Conservation (phyloP, 2,329 filamentous ascomycete genomes). For the Fusarium continuum region DNA sequence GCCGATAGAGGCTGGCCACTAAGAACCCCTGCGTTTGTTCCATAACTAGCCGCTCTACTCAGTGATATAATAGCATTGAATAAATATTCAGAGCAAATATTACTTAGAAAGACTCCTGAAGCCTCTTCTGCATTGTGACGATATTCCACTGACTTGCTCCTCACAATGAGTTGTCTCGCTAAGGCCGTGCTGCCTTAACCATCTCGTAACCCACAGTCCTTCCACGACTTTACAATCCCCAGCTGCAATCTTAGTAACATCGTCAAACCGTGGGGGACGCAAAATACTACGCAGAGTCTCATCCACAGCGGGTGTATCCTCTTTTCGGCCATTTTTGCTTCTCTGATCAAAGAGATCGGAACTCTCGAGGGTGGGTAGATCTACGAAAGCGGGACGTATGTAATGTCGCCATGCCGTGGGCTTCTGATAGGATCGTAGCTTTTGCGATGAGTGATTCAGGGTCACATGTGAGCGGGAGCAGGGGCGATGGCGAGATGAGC, state of each 20-base stretch:
- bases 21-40: constrained; percentile 23
- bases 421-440: constrained; percentile 20
- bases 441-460: constrained; percentile 1
- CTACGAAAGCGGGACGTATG: constrained; percentile 22
- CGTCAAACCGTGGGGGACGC: background rate
- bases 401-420: constrained; percentile 17
- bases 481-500: constrained; percentile 34
- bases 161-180: background rate
- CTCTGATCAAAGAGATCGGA: background rate
- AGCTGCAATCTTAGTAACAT: background rate
- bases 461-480: constrained; percentile 17
- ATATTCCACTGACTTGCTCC: background rate
- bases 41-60: constrained; percentile 7
- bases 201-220: too few species aligned
- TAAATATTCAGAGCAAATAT: too few species aligned
- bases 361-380: constrained; percentile 21
- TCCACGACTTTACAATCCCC: background rate
- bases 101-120: background rate
- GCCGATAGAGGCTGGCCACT: constrained; percentile 12
- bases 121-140: background rate
- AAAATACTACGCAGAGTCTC: background rate
- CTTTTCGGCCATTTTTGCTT: constrained; percentile 3
- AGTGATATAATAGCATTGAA: background rate
- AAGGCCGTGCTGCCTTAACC: too few species aligned
- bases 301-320: background rate